These are phyloP conservation scores for Plasmodium gonderi DNA, from an alignment of 169 alveolate species.

Conservation along the genomic window DNA sequence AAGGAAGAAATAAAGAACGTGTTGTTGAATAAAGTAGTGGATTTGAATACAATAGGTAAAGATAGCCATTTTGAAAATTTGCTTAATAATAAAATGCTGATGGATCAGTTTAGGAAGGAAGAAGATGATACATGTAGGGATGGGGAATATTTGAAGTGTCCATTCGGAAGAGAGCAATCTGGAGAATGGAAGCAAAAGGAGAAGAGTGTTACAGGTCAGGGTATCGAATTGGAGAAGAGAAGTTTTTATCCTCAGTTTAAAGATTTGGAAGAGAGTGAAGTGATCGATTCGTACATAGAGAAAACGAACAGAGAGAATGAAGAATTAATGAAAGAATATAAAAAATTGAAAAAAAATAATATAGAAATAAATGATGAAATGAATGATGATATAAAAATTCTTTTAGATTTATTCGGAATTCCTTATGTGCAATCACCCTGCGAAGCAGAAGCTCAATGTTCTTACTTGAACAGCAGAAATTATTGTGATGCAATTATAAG, in stretches of 20 bases:
- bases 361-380: conserved; percentile 76
- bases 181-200: not conserved
- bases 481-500: conserved; percentile 93
- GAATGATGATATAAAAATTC: conserved; percentile 82
- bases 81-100: conserved; percentile 1
- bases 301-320: conserved; percentile 46
- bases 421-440: conserved; percentile 96
- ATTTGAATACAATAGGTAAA: not conserved
- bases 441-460: conserved; percentile 97
- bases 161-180: not conserved
- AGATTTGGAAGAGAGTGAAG: conserved; percentile 44
- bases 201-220: no score
- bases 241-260: no score
- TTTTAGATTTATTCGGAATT: conserved; percentile 91
- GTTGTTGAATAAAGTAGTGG: conserved; percentile 10
- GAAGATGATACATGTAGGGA: not conserved
- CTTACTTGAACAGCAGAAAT: conserved; percentile 85
- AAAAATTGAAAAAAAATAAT: conserved; percentile 40
- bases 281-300: conserved; percentile 19
- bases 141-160: no score
- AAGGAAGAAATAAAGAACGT: conserved; percentile 17
- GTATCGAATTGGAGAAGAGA: no score
- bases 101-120: conserved; percentile 14
- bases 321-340: conserved; percentile 40
- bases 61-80: conserved; percentile 3